Evolutionary conservation across 2,329 filamentous ascomycete genomes (phyloP).

Genomic region (Colletotrichum viniferum): DNA sequence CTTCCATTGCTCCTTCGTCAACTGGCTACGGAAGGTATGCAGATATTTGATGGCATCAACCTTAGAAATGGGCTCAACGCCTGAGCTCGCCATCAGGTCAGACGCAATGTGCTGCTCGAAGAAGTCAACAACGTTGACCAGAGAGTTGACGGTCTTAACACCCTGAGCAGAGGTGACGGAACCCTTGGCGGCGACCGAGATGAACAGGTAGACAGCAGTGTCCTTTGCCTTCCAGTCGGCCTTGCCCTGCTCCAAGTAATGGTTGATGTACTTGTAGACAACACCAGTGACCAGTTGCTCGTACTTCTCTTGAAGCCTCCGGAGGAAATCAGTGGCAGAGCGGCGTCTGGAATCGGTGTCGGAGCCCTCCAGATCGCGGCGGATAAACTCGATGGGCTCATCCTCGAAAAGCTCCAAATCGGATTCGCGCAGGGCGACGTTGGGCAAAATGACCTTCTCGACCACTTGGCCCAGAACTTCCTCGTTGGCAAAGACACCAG

Average conservation of each 20-base stretch:
- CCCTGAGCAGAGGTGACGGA: conserved; percentile 85
- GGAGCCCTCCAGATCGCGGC: conserved; percentile 92
- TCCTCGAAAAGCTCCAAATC: conserved; percentile 97
- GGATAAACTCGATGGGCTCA: conserved; percentile 97
- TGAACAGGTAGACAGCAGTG: conserved; percentile 95
- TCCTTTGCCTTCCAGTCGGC: conserved; percentile 97
- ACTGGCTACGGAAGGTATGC: conserved; percentile 93
- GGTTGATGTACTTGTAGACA: conserved; percentile 85
- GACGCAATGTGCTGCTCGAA: conserved; percentile 91
- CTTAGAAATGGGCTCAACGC: conserved; percentile 84
- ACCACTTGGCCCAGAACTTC: conserved; percentile 83
- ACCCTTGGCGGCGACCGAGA: conserved; percentile 92
- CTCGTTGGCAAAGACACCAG: conserved; percentile 83
- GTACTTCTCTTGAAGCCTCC: conserved; percentile 87
- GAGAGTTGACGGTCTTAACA: conserved; percentile 86
- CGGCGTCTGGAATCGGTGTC: conserved; percentile 92
- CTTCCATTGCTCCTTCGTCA: conserved; percentile 91
- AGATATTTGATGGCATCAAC: conserved; percentile 98
- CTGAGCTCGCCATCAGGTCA: conserved; percentile 77
- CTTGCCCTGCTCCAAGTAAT: conserved; percentile 82
- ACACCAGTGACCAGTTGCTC: conserved; percentile 83
- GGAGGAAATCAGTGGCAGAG: conserved; percentile 92
- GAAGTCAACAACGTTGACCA: conserved; percentile 90
- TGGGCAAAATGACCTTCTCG: conserved; percentile 94
- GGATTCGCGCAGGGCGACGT: conserved; percentile 88